Evolutionary conservation across 202 grass and related monocot genomes (phyloP), one percentile per base, ranked within the genome.

Genomic region (Carex sylvatica): DNA sequence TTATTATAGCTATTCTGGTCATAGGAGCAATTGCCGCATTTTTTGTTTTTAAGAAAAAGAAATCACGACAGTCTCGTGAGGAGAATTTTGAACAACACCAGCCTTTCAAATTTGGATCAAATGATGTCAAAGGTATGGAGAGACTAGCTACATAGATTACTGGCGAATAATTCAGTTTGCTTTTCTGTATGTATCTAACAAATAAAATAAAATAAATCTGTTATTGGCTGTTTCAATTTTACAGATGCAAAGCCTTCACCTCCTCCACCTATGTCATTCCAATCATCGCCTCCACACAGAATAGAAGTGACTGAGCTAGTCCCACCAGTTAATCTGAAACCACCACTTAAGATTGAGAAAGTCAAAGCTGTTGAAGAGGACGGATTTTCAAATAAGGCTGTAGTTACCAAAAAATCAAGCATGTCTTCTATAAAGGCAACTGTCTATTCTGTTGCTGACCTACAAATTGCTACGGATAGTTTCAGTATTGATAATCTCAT

Each of bases 391-490:
- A 98, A 88, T 78, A 95, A 91, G 33, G 78, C 76, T 33, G 36
- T 59, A 36, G 79, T 81, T 13, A 0, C 63, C 20, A 98, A 86
- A 90, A 98, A 83, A 90, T 81, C 9, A 46, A 90, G 79, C 83
- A 33, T 80, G 72, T 58, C 88, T 83, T 79, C 89, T 68, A 88
- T 98, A 86, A 95, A 95, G 81, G 92, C 95, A 80, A 80, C 78
- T 81, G 83, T 87, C 83, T 98, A 98, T 93, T 98, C 95, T 88
- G 95, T 98, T 82, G 92, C 95, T 23, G 95, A 98, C 75, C 86
- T 98, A 64, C 95, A 98, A 82, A 87, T 98, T 78, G 92, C 95
- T 78, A 98, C 95, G 74, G 89, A 95, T 72, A 98, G 95, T 83
- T 98, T 98, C 68, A 93, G 78, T 78, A 85, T 92, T 46, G 92